These are phyloP conservation scores for Termitomyces sp. DNA, from an alignment of 768 basidiomycete species.

Conservation along the genomic window DNA sequence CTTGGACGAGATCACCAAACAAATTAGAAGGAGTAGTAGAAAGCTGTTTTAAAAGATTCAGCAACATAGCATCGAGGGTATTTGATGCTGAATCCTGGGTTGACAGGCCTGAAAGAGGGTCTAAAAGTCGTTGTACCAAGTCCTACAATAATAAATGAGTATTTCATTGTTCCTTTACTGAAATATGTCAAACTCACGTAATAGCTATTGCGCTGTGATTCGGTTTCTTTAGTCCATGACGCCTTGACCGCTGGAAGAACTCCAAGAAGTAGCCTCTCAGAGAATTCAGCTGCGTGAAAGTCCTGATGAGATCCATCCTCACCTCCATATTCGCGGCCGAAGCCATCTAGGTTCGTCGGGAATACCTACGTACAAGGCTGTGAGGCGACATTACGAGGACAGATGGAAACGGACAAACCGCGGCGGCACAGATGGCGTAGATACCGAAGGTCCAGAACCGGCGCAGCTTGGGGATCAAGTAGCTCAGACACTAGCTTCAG, in stretches of 20 bases:
- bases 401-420: slow-evolving; percentile 40
- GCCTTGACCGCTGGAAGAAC: slow-evolving; percentile 55
- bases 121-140: slow-evolving; percentile 60
- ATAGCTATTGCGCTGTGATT: slow-evolving; percentile 65
- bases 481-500: slow-evolving; percentile 57
- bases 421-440: slow-evolving; percentile 57
- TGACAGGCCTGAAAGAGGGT: slow-evolving; percentile 46
- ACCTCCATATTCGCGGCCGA: slow-evolving; percentile 79
- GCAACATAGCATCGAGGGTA: slow-evolving; percentile 44
- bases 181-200: slow-evolving; percentile 47
- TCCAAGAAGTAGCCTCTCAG: slow-evolving; percentile 56
- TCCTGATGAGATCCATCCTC: slow-evolving; percentile 21
- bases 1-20: slow-evolving; percentile 48
- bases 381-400: background rate
- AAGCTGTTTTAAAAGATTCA: slow-evolving; percentile 53
- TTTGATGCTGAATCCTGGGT: slow-evolving; percentile 36
- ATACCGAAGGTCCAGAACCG: slow-evolving; percentile 51
- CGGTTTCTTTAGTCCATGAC: slow-evolving; percentile 54
- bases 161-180: background rate
- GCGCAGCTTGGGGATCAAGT: slow-evolving; percentile 46
- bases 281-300: slow-evolving; percentile 7
- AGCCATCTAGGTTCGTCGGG: slow-evolving; percentile 75
- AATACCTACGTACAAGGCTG: slow-evolving; percentile 45
- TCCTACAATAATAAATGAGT: slow-evolving; percentile 41
- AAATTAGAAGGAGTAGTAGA: slow-evolving; percentile 50